Conservation (phyloP, 345 rosid genomes). For the Eucalyptus grandis region DNA sequence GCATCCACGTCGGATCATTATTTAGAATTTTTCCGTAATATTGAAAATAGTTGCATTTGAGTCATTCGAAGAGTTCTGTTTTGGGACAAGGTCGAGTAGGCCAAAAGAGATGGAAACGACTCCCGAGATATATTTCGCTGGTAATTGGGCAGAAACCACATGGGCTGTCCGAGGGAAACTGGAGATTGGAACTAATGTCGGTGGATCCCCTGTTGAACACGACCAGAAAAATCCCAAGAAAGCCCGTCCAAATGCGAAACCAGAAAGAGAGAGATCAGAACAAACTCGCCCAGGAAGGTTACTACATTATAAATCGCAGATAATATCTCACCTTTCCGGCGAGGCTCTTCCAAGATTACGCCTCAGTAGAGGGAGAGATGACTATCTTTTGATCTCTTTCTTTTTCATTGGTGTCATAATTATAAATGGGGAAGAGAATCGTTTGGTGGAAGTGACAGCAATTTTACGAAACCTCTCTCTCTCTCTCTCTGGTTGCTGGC, state of each 20-base stretch:
- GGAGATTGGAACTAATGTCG: not conserved
- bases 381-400: not conserved
- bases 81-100: too few relatives aligned
- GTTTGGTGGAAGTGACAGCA: too few relatives aligned
- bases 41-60: too few relatives aligned
- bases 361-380: not conserved
- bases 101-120: not conserved
- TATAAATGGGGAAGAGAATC: too few relatives aligned
- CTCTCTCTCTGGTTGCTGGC: too few relatives aligned
- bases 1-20: accelerated
- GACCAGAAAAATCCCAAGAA: not conserved
- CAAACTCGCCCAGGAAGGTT: not conserved
- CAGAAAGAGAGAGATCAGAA: not conserved
- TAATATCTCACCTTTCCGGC: not conserved
- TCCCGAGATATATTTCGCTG: not conserved
- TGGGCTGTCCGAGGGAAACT: not conserved
- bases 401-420: not conserved
- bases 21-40: too few relatives aligned
- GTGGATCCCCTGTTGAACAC: not conserved
- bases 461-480: too few relatives aligned
- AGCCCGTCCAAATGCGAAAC: not conserved
- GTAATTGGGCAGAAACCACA: not conserved
- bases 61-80: too few relatives aligned
- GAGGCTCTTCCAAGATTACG: not conserved
- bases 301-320: not conserved